phyloP scores from a whole-genome alignment of 1,139 yeast genomes.

The Protomyces inundatus region DNA sequence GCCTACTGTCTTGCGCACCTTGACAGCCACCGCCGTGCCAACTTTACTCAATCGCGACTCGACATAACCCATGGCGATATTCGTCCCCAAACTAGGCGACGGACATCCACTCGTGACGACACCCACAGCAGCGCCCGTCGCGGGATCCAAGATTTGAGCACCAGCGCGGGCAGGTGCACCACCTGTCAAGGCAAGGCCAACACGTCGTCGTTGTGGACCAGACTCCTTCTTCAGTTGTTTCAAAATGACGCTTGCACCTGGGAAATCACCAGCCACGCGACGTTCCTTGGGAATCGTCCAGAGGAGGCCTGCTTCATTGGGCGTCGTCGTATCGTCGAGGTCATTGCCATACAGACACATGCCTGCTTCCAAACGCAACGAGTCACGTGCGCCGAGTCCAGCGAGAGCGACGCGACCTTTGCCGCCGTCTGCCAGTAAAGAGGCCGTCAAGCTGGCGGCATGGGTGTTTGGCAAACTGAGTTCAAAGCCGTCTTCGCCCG shows the following conservation, averaged over 20 bases:
- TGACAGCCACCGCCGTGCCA: slow-evolving; percentile 69
- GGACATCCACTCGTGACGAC: slow-evolving; percentile 82
- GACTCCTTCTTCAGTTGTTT: slow-evolving; percentile 64
- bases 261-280: slow-evolving; percentile 58
- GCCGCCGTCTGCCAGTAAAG: slow-evolving; percentile 51
- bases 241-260: slow-evolving; percentile 68
- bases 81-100: slow-evolving; percentile 72
- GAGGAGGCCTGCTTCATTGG: slow-evolving; percentile 78
- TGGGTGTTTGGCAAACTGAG: slow-evolving; percentile 62
- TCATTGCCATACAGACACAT: slow-evolving; percentile 97
- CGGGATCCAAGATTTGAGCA: slow-evolving; percentile 49
- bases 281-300: slow-evolving; percentile 87
- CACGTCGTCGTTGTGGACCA: slow-evolving; percentile 55
- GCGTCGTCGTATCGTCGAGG: slow-evolving; percentile 71
- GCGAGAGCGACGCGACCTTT: slow-evolving; percentile 65
- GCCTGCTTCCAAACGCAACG: slow-evolving; percentile 92
- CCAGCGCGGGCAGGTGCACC: slow-evolving; percentile 95
- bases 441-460: slow-evolving; percentile 58
- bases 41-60: slow-evolving; percentile 66
- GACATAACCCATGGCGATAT: slow-evolving; percentile 88
- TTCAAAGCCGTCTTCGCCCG: slow-evolving; percentile 98
- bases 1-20: slow-evolving; percentile 77
- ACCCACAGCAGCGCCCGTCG: slow-evolving; percentile 53
- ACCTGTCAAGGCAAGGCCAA: slow-evolving; percentile 53
- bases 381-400: slow-evolving; percentile 95